phyloP scores from a whole-genome alignment of 768 basidiomycete genomes.

The Auriscalpium vulgare region DNA sequence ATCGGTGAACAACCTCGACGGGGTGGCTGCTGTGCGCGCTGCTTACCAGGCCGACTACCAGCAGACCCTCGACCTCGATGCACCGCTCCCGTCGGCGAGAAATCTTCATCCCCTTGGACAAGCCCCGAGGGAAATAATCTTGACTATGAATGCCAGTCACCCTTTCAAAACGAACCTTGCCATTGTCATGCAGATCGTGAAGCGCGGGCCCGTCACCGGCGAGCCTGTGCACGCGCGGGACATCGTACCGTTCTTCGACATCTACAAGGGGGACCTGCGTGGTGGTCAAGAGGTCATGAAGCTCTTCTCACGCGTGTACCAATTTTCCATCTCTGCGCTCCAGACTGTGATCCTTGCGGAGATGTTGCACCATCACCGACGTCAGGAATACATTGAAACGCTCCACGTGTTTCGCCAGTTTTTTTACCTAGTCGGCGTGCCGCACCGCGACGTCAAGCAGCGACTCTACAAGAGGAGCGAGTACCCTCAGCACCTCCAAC shows the following conservation, averaged over 20 bases:
- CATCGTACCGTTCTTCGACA: conserved; percentile 12
- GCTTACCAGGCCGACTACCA: background rate
- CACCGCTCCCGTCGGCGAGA: background rate
- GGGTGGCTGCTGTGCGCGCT: background rate
- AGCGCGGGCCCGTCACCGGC: background rate
- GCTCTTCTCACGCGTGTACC: conserved; percentile 7
- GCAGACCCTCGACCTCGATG: conserved; percentile 1
- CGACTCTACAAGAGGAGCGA: conserved; percentile 1
- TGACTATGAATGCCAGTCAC: background rate
- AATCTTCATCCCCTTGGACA: background rate
- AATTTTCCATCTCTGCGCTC: background rate
- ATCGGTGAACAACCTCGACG: conserved; percentile 10
- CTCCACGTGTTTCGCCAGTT: conserved; percentile 37
- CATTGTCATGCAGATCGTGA: conserved; percentile 1
- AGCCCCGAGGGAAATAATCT: no score
- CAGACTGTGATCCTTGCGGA: conserved; percentile 18
- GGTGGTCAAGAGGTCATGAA: background rate
- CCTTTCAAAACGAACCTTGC: background rate
- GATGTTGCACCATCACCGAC: conserved; percentile 15
- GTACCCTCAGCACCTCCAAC: background rate
- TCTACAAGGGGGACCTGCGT: conserved; percentile 5
- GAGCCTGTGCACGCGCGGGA: background rate
- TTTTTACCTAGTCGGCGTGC: conserved; percentile 49
- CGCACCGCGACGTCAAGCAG: conserved; percentile 16
- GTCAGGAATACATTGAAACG: conserved; percentile 3